Conservation (phyloP, 352 stramenopile genomes). For the Phytophthora colocasiae region DNA sequence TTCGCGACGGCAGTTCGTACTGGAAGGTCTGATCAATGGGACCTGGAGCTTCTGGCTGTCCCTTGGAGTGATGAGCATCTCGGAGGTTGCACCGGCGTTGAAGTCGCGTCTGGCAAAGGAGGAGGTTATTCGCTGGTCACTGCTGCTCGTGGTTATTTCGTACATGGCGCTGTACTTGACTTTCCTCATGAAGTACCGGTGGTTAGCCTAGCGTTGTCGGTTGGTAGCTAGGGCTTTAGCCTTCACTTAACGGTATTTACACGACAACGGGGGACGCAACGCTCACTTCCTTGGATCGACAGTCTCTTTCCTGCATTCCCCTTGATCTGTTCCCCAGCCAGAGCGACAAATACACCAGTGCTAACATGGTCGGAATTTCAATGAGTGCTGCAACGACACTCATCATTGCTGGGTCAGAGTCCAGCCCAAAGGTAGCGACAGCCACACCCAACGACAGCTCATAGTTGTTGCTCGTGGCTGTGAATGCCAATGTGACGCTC, state of each 20-base stretch:
- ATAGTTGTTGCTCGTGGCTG: constrained; percentile 90
- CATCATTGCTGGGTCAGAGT: constrained; percentile 70
- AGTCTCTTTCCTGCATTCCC: neutral
- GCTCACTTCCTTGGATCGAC: constrained; percentile 7
- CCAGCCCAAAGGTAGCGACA: constrained; percentile 70
- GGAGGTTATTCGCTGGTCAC: constrained; percentile 54
- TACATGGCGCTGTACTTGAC: constrained; percentile 59
- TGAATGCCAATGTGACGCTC: constrained; percentile 66
- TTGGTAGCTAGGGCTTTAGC: neutral
- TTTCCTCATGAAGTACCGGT: constrained; percentile 71
- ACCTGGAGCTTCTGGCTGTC: constrained; percentile 73
- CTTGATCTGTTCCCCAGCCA: constrained; percentile 25
- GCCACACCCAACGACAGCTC: constrained; percentile 77
- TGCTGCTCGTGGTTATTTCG: constrained; percentile 53
- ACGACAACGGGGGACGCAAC: constrained; percentile 15
- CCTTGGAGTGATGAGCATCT: constrained; percentile 54
- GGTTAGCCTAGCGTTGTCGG: constrained; percentile 39
- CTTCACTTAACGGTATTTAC: constrained; percentile 1
- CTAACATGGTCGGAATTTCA: constrained; percentile 57
- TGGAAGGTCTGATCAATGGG: constrained; percentile 69
- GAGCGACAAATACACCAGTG: constrained; percentile 38
- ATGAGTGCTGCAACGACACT: constrained; percentile 52
- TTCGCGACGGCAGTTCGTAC: constrained; percentile 66
- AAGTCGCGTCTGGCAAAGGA: constrained; percentile 39
- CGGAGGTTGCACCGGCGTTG: constrained; percentile 49